Evolutionary conservation across 306 rosid genomes (phyloP), one percentile per base, ranked within the genome.

Genomic region (Trifolium pratense): DNA sequence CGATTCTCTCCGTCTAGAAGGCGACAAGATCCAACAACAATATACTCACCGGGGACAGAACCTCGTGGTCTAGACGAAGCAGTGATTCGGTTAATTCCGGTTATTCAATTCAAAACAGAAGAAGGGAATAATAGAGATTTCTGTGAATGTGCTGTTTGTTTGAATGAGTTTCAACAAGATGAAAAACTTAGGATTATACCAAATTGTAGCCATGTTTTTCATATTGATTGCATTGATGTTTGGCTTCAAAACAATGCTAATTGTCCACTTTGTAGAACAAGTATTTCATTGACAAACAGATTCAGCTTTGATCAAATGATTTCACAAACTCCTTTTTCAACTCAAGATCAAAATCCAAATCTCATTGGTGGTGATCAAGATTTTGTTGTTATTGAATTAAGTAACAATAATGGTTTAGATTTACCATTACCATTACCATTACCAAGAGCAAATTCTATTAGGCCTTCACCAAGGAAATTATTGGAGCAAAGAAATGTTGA

Each of bases 171-270:
- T 70, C 83, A 82, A 66, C 87, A 90, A 43, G 84, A 83, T 32
- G 97, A 95, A 74, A 95, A 86, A 72, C 87, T 95, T 1, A 84
- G 97, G 76, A 82, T 89, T 15, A 91, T 91, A 71, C 99, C 97
- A 11, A 84, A 88, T 53, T 95, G 99, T 62, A 74, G 86, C 74
- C 97, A 95, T 67, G 75, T 87, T 7, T 95, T 95, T 53, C 99
- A 95, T 77, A 90, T 91, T 63, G 97, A 91, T 79, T 95, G 99
- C 83, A 90, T 95, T 43, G 99, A 95, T 58, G 89, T 91, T 55
- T 91, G 99, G 99, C 96, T 95, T 46, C 97, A 88, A 72, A 83
- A 53, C 81, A 91, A 86, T 81, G 88, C 97, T n/a, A 95, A 91
- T 82, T 95, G 99, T 80, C 99, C 97, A 29, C 97, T 95, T 59